Evolutionary conservation across 371 early-diverging fungal species (phyloP).

Genomic region (Paraphysoderma sedebokerense): DNA sequence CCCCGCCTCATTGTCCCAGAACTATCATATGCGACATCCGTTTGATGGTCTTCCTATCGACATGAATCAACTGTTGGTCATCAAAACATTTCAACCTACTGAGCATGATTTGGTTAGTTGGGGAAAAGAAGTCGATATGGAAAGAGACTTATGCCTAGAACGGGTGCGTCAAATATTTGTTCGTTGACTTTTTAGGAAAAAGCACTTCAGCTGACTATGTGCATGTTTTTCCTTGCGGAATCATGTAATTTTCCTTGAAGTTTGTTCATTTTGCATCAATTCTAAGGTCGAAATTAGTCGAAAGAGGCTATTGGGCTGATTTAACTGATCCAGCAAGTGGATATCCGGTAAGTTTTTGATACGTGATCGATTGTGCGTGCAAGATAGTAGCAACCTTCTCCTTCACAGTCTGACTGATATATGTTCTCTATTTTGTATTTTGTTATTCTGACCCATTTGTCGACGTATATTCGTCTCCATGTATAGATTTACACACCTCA

Average conservation of each 20-base stretch:
- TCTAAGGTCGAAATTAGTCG: conserved; percentile 29
- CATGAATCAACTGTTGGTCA: too few relatives aligned
- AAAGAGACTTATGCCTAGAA: conserved; percentile 61
- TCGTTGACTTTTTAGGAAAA: not conserved
- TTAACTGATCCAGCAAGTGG: conserved; percentile 87
- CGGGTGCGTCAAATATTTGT: conserved; percentile 24
- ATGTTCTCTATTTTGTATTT: conserved; percentile 3
- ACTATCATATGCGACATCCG: too few relatives aligned
- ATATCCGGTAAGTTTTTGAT: conserved; percentile 37
- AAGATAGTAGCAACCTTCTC: not conserved
- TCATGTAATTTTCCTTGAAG: conserved; percentile 11
- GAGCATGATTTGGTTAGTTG: conserved; percentile 52
- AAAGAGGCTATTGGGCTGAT: conserved; percentile 67
- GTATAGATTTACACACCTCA: conserved; percentile 28
- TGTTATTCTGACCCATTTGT: conserved; percentile 2
- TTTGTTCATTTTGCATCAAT: conserved; percentile 53
- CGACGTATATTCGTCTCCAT: not conserved
- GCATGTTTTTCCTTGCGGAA: not conserved
- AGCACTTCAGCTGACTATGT: not conserved
- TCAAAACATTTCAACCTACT: conserved; percentile 64
- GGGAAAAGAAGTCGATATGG: conserved; percentile 44
- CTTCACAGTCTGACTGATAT: not conserved
- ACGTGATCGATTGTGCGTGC: not conserved
- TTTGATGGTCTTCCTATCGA: too few relatives aligned
- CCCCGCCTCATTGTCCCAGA: too few relatives aligned